Evolutionary conservation across 345 rosid genomes (phyloP).

Genomic region (Hevea brasiliensis): DNA sequence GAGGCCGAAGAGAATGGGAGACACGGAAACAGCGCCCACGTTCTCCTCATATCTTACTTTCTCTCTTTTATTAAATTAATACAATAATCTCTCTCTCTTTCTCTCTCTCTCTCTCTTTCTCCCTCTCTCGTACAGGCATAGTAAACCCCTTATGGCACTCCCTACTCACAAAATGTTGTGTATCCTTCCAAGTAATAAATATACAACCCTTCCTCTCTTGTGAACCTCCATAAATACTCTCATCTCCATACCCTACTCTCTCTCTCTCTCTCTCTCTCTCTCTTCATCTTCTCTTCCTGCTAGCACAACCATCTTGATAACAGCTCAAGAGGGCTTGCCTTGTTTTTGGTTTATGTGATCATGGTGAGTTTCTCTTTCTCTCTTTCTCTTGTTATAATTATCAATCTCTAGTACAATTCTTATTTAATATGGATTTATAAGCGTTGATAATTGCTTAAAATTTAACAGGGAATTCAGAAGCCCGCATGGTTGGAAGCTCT

Average conservation of each 20-base stretch:
- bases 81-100: not conserved
- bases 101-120: not conserved
- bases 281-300: not conserved
- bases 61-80: slow-evolving; percentile 11
- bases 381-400: not conserved
- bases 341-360: slow-evolving; percentile 33
- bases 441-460: no score
- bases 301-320: slow-evolving; percentile 27
- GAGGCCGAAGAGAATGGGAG: slow-evolving; percentile 49
- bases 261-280: slow-evolving; percentile 23
- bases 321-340: slow-evolving; percentile 10
- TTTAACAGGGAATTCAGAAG: slow-evolving; percentile 62
- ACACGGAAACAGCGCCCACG: slow-evolving; percentile 91
- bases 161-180: slow-evolving; percentile 31
- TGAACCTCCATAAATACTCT: slow-evolving; percentile 68
- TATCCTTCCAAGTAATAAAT: slow-evolving; percentile 56
- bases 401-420: not conserved
- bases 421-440: no score
- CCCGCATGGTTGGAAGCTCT: slow-evolving; percentile 97
- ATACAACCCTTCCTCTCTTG: slow-evolving; percentile 42
- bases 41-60: slow-evolving; percentile 55
- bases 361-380: slow-evolving; percentile 46
- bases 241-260: slow-evolving; percentile 35
- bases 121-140: no score
- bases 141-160: not conserved